These are phyloP conservation scores for Schizophyllum amplum DNA, from an alignment of 1,284 basidiomycete genomes.

Conservation along the genomic window DNA sequence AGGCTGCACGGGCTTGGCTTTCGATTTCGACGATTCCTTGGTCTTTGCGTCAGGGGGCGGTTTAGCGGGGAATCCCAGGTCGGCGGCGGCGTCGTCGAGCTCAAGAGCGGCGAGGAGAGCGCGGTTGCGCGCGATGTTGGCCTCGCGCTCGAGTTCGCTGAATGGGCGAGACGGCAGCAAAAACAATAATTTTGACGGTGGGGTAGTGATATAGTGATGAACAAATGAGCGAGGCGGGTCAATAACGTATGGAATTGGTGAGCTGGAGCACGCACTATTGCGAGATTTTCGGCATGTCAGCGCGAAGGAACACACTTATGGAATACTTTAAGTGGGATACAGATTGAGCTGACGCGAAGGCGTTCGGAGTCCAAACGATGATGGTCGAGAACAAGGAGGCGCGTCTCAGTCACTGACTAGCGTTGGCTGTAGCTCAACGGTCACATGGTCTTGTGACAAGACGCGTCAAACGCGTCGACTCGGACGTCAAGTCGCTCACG, in stretches of 20 bases:
- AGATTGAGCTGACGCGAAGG: too few species aligned
- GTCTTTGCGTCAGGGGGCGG: slow-evolving; percentile 25
- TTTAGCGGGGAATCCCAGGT: slow-evolving; percentile 37
- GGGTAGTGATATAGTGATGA: not conserved
- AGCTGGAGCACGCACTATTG: slow-evolving; percentile 35
- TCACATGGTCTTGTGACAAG: too few species aligned
- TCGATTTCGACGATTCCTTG: slow-evolving; percentile 20
- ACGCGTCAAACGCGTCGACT: too few species aligned
- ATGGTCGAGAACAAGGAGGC: too few species aligned
- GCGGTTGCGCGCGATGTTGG: slow-evolving; percentile 71
- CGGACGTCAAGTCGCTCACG: too few species aligned
- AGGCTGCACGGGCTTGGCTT: slow-evolving; percentile 57
- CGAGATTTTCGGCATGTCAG: slow-evolving; percentile 40
- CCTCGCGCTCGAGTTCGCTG: slow-evolving; percentile 68
- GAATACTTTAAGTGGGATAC: too few species aligned
- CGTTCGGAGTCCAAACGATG: too few species aligned
- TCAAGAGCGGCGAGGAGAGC: slow-evolving; percentile 64
- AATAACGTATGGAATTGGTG: not conserved
- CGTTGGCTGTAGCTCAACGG: too few species aligned
- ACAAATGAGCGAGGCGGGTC: not conserved
- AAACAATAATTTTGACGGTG: not conserved
- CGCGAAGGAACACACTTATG: too few species aligned
- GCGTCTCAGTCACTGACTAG: too few species aligned
- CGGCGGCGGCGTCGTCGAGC: slow-evolving; percentile 46
- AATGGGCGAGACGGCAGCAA: not conserved